A percentile compares a stretch with the other conserved stretches of the same genome.
Conservation (phyloP, 257 asterid genomes). For the Nicotiana knightiana region DNA sequence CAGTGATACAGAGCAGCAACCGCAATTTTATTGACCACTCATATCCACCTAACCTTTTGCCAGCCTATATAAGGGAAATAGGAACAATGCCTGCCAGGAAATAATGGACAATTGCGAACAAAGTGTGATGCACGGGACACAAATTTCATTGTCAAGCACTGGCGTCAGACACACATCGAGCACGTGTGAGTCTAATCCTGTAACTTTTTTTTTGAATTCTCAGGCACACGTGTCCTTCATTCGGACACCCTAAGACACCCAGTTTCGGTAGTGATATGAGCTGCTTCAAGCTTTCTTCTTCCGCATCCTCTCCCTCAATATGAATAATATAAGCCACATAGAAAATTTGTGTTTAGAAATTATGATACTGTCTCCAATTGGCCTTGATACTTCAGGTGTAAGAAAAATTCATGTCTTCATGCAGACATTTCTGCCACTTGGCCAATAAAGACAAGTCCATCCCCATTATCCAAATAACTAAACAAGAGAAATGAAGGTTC, state of each 20-base stretch:
- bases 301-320: neutral
- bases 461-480: neutral
- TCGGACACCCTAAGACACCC: neutral
- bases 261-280: neutral
- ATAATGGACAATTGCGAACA: neutral
- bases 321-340: constrained; percentile 1
- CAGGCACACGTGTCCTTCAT: neutral
- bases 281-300: neutral
- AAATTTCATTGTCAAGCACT: neutral
- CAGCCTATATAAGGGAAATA: neutral
- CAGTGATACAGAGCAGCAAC: neutral
- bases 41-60: neutral
- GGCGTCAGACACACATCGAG: neutral
- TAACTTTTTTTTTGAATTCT: neutral
- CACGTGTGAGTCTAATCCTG: neutral
- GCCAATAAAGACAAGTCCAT: neutral
- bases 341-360: neutral
- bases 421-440: neutral
- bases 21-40: neutral
- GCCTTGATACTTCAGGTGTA: neutral
- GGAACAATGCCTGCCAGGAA: neutral
- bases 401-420: neutral
- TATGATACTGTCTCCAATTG: neutral
- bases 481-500: neutral
- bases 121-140: neutral